Conservation (phyloP, 2,329 filamentous ascomycete species). For the Furcasterigmium sp. region DNA sequence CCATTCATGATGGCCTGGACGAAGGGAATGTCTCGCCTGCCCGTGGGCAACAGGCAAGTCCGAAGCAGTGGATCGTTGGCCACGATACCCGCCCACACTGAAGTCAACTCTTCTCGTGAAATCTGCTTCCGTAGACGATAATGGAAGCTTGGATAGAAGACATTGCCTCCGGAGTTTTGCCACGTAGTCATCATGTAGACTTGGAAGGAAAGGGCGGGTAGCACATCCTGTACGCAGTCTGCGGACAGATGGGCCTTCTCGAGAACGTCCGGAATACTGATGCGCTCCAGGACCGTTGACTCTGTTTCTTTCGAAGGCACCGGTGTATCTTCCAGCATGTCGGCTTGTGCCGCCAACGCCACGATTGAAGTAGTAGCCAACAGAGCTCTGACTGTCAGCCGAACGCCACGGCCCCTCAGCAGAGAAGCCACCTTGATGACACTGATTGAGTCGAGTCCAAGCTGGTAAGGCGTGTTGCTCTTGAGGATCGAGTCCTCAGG, state of each 20-base stretch:
- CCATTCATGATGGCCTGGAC: slow-evolving; percentile 56
- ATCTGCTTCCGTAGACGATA: slow-evolving; percentile 45
- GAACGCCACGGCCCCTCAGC: slow-evolving; percentile 58
- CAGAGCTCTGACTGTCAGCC: slow-evolving; percentile 65
- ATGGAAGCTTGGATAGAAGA: slow-evolving; percentile 71
- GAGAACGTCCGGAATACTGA: slow-evolving; percentile 36
- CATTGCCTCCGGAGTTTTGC: slow-evolving; percentile 58
- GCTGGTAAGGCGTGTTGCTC: slow-evolving; percentile 67
- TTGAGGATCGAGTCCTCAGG: slow-evolving; percentile 51
- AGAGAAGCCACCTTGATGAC: slow-evolving; percentile 77
- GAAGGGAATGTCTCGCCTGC: slow-evolving; percentile 41
- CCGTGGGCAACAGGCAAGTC: slow-evolving; percentile 57
- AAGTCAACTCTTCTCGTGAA: slow-evolving; percentile 34
- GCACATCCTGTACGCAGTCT: slow-evolving; percentile 44
- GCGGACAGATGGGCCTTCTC: slow-evolving; percentile 29
- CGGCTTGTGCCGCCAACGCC: slow-evolving; percentile 6
- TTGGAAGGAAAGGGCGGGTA: slow-evolving; percentile 74
- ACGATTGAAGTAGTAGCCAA: slow-evolving; percentile 65
- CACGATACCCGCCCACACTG: slow-evolving; percentile 59
- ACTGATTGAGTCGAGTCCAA: slow-evolving; percentile 88
- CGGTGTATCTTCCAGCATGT: not conserved
- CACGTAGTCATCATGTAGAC: slow-evolving; percentile 75
- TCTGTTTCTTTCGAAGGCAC: not conserved
- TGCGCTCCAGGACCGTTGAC: slow-evolving; percentile 18
- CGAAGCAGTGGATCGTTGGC: slow-evolving; percentile 58